These are phyloP conservation scores for Aciculosporium take DNA, from an alignment of 2,329 filamentous ascomycete species.

Conservation along the genomic window DNA sequence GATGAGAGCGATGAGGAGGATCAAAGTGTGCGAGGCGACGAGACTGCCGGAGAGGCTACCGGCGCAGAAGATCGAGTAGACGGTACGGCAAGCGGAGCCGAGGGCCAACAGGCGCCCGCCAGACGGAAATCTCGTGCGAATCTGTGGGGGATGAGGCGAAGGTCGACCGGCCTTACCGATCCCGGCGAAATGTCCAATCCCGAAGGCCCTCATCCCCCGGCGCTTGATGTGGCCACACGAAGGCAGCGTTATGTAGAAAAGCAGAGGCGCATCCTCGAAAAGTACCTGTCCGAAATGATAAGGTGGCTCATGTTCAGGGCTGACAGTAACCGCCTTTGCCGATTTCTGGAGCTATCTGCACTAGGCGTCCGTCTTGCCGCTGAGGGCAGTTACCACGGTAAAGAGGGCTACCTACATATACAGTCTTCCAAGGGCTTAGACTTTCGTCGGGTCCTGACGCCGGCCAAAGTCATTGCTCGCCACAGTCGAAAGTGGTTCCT, in stretches of 20 bases:
- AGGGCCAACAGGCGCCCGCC: conserved; percentile 16
- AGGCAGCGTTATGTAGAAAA: conserved; percentile 57
- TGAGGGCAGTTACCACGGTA: conserved; percentile 93
- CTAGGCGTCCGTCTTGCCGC: conserved; percentile 85
- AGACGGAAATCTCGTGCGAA: conserved; percentile 39
- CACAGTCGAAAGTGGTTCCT: conserved; percentile 95
- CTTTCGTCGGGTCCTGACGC: conserved; percentile 67
- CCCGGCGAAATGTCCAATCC: conserved; percentile 28
- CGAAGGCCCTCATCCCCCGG: conserved; percentile 25
- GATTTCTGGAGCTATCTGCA: conserved; percentile 89
- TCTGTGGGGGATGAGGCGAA: conserved; percentile 38
- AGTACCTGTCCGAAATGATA: conserved; percentile 86
- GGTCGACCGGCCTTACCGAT: conserved; percentile 36
- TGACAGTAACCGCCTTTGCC: conserved; percentile 89
- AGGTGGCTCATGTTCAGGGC: conserved; percentile 92
- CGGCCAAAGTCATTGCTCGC: conserved; percentile 61
- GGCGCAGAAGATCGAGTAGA: conserved; percentile 48
- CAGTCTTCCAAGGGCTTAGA: conserved; percentile 82
- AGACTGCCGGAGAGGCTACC: conserved; percentile 37
- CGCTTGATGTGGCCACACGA: conserved; percentile 29
- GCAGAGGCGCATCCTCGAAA: conserved; percentile 74
- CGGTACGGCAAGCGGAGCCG: conserved; percentile 23
- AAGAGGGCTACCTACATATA: conserved; percentile 88
- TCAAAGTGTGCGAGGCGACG: conserved; percentile 23
- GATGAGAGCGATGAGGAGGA: conserved; percentile 69